Base-by-base conservation (phyloP, 495 filamentous ascomycete genomes). In the Pseudomonodictys pantanalensis region DNA sequence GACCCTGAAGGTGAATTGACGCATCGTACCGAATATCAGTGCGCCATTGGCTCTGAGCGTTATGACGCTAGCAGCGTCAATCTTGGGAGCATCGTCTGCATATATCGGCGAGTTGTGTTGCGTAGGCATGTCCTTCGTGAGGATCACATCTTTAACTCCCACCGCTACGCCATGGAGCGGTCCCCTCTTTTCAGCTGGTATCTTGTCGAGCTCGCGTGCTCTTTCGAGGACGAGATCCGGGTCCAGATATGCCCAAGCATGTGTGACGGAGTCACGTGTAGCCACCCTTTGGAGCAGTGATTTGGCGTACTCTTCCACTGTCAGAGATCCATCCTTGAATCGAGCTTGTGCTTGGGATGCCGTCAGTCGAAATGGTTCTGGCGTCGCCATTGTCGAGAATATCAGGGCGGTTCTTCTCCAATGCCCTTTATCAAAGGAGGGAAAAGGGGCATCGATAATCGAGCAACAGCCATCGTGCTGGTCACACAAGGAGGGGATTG, bases 71-170 rank as follows among this genome's bases (percentile, higher is more conserved):
- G 71, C 73, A 4, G 79, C 75, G 58, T 83, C 79, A 2, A 74
- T 32, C 15, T 68, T 55, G 3, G 75, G 71, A 3, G 65, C 64
- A 26, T 73, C 64, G 26, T 62, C 70, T 30, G 68, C 59, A 51
- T 79, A 81, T 7, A 79, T 76, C 1, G 75, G 71, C 11, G 79
- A 82, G 60, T 77, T 77, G 56, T 78, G 72, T 32, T 75, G 65
- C 8, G 80, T 82, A 18, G 79, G 80, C 76, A 81, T 80, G 62
- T 79, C 78, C 73, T 78, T 83, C 0, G 83, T 86, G 32, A 78
- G 69, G 23, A 84, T 81, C 3, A 84, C 73, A 73, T 85, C 83
- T 60, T 84, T 84, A 3, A 85, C 69, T 2, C 73, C 81, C 41
- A 85, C 62, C 0, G 80, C 71, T 0, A 85, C 54, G 0, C 81